Percentiles rank a stretch among this genome's conserved stretches.
Evolutionary conservation across 2,329 filamentous ascomycete species (phyloP).

Genomic region (Aspergillus hortae): DNA sequence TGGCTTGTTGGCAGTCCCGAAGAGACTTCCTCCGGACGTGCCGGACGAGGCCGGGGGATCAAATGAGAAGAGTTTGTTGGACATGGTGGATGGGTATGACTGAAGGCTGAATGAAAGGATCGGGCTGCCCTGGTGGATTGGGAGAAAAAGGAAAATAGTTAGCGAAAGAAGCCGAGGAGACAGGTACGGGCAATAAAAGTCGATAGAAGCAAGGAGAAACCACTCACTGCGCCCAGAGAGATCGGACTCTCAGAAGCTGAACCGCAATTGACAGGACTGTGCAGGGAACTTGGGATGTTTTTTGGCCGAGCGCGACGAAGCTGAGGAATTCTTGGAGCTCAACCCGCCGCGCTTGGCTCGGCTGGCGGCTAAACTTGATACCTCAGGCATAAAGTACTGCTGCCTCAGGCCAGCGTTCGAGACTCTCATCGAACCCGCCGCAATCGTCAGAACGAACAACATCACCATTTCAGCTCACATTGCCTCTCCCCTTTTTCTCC

Average conservation of each 20-base stretch:
- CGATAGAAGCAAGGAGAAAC: background rate
- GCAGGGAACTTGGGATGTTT: conserved; percentile 2
- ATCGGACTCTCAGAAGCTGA: conserved; percentile 1
- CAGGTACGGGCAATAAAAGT: conserved; percentile 6
- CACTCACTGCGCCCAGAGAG: conserved; percentile 23
- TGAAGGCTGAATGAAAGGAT: conserved; percentile 18
- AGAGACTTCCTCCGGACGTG: conserved; percentile 29
- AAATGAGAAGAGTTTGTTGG: conserved; percentile 33
- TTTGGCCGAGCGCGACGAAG: background rate
- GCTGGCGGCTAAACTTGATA: conserved; percentile 9
- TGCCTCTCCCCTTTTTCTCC: conserved; percentile 12
- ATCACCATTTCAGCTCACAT: conserved; percentile 13
- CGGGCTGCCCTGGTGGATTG: conserved; percentile 21
- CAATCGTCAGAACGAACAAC: conserved; percentile 17
- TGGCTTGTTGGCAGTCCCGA: conserved; percentile 30
- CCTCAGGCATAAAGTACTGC: conserved; percentile 16
- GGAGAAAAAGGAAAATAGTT: conserved; percentile 1
- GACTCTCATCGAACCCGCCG: conserved; percentile 29
- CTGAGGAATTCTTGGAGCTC: conserved; percentile 3
- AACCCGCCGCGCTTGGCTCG: conserved; percentile 15
- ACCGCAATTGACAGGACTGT: conserved; percentile 5
- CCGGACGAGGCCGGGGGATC: conserved; percentile 35
- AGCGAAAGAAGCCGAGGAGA: conserved; percentile 1
- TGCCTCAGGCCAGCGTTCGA: conserved; percentile 27
- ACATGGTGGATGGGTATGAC: conserved; percentile 24